Evolutionary conservation across 768 basidiomycete species (phyloP).

Genomic region (Coprinopsis sp.): DNA sequence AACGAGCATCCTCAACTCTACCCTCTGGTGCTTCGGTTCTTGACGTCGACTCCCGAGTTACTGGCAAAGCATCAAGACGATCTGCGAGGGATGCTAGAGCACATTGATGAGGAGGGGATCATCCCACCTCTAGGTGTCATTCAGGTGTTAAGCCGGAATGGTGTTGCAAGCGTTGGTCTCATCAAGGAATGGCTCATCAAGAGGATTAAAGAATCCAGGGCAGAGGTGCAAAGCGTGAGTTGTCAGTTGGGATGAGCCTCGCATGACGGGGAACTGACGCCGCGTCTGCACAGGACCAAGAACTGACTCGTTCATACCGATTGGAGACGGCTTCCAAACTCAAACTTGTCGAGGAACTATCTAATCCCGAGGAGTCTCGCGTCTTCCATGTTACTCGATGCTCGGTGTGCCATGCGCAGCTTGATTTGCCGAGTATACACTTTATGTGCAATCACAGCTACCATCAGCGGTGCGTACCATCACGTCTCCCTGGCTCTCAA

Average conservation of each 20-base stretch:
- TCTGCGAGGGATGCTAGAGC: conserved; percentile 63
- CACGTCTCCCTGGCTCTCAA: neutral
- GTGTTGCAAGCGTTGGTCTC: conserved; percentile 85
- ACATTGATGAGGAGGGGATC: conserved; percentile 76
- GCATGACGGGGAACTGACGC: conserved; percentile 4
- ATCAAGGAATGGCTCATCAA: conserved; percentile 88
- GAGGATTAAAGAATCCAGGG: conserved; percentile 67
- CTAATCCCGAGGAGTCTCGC: conserved; percentile 70
- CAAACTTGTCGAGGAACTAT: conserved; percentile 76
- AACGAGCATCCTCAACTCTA: conserved; percentile 68
- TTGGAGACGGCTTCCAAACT: conserved; percentile 76
- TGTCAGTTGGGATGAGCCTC: conserved; percentile 2
- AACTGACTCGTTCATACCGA: conserved; percentile 84
- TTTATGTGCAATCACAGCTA: conserved; percentile 99
- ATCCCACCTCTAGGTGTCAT: conserved; percentile 89
- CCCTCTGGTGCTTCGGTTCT: conserved; percentile 81
- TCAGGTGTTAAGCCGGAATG: conserved; percentile 83
- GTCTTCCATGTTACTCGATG: conserved; percentile 96
- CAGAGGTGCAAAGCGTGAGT: conserved; percentile 78
- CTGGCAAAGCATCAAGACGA: conserved; percentile 69
- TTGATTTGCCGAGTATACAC: conserved; percentile 91
- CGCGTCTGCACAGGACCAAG: conserved; percentile 61
- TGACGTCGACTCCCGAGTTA: conserved; percentile 77
- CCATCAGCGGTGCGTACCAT: conserved; percentile 71
- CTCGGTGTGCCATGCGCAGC: conserved; percentile 80